A percentile compares a stretch with the other conserved stretches of the same genome.
These are phyloP conservation scores for Fusarium phyllophilum DNA, from an alignment of 2,329 filamentous ascomycete genomes.

Conservation along the genomic window DNA sequence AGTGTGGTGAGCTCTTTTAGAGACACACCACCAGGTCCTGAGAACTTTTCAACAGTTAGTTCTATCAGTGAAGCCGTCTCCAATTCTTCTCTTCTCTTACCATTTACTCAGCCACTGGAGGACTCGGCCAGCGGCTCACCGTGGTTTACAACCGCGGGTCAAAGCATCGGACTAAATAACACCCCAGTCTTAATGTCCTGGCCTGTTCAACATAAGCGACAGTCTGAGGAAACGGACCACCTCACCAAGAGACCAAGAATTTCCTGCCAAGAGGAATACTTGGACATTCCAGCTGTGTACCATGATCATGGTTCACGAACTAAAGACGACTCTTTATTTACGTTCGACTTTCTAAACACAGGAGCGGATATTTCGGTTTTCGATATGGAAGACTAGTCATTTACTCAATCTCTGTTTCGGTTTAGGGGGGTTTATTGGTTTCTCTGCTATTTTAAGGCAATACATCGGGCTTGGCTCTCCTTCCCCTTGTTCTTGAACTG, in stretches of 20 bases:
- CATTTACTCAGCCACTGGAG: conserved; percentile 35
- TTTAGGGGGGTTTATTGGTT: too few relatives aligned
- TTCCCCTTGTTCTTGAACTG: background rate
- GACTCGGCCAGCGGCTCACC: conserved; percentile 22
- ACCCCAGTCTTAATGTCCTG: conserved; percentile 21
- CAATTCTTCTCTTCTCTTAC: conserved; percentile 32
- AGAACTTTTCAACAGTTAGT: conserved; percentile 22
- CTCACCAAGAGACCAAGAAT: conserved; percentile 34
- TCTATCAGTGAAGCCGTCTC: conserved; percentile 20
- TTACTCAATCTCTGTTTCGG: background rate
- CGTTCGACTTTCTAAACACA: conserved; percentile 38
- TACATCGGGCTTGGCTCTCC: background rate
- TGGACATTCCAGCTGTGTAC: conserved; percentile 37
- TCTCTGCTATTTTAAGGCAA: background rate
- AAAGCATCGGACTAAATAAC: background rate
- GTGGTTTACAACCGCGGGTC: conserved; percentile 16
- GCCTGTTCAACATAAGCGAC: conserved; percentile 37
- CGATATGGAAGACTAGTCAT: conserved; percentile 34
- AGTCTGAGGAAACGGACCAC: conserved; percentile 26
- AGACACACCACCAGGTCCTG: conserved; percentile 36
- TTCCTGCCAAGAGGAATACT: conserved; percentile 34
- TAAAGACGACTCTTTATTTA: conserved; percentile 39
- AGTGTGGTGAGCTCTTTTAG: conserved; percentile 36
- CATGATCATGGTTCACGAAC: conserved; percentile 27
- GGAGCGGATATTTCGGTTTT: conserved; percentile 41